Base-by-base conservation (phyloP, 2,329 filamentous ascomycete genomes). In the Alternaria alternata region DNA sequence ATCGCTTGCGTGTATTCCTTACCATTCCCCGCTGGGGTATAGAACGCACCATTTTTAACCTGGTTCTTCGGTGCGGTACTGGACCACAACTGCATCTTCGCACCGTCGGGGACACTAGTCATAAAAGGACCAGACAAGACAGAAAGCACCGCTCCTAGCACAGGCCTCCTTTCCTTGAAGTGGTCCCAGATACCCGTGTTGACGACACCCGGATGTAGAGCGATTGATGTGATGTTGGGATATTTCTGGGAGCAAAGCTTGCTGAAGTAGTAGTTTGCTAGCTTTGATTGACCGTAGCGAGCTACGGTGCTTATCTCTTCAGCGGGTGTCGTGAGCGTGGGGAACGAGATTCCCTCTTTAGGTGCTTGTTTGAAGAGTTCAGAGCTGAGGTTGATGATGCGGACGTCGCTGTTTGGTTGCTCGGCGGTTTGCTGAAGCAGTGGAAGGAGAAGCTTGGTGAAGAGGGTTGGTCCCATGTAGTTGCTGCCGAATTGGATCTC, bases 401-500 rank as follows among this genome's bases (percentile, higher is more conserved):
- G 79, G 4, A 81, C 80, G 46, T 82, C 80, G 5, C 68, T 62
- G 12, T 63, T 59, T 1, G 53, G 53, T 7, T 69, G 9, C 49
- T 74, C 58, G 14, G 52, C 51, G 2, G 56, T 57, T n/a, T 72
- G 65, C 20, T 73, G 63, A n/a, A 84, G 71, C 0, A 69, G 66
- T 4, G 80, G 80, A 2, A 81, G 66, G 1, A 84, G 73, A 0
- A 81, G 72, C 32, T 75, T 77, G 5, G 74, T 79, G 8, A 84
- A 65, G 0, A 83, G 70, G 0, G 80, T 79, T 55, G 80, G 82
- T 8, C 80, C 82, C 56, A 84, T 66, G 69, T 83, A 76, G 59
- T 84, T 84, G 6, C 77, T 80, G 8, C 79, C 82, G 51, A 84
- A 80, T 39, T 82, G 80, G 11, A 79, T 69, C 65, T 84, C 82